Base-by-base conservation (phyloP, 192 early-diverging fungal species). In the Podila minutissima region DNA sequence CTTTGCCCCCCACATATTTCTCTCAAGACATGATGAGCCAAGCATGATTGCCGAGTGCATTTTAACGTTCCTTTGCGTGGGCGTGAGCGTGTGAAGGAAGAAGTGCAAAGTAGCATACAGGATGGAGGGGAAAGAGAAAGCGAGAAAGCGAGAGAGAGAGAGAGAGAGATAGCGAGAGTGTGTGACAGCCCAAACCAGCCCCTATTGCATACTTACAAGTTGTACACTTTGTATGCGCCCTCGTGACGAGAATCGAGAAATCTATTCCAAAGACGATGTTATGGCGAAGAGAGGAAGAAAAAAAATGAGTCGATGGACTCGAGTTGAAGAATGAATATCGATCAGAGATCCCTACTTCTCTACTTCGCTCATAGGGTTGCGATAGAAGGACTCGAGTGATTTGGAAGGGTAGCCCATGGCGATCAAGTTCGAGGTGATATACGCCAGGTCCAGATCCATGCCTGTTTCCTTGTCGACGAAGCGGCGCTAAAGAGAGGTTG, bases 351-450 rank as follows among this genome's bases (percentile, higher is more conserved):
- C 26, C 79, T 84, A 88, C 89, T 65, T 84, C 65, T 86, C 85
- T n/a, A 91, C 89, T n/a, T 90, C 74, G 26, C 61, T 63, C 66
- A 85, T 75, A 4, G 84, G 55, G 66, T 92, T 92, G 13, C 90
- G 85, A 53, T 87, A 92, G 20, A 92, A 66, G 1, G 86, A 68
- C 57, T 89, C 89, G 11, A 89, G 11, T 3, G 84, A 82, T 26
- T 83, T 75, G n/a, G 88, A 83, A 26, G 90, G 90, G 49, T 78
- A 92, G 0, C 84, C 78, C 85, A 88, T 92, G 49, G 90, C 90
- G 35, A 92, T 88, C 11, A 92, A 72, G 0, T 67, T 67, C 2
- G 75, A 58, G 0, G 88, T 88, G 46, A 92, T 88, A 51, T 90
- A 88, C 76, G 76, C 9, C 19, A 63, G 32, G 33, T 73, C 67